Evolutionary conservation across 768 basidiomycete genomes (phyloP), one percentile per base, ranked within the genome.

Genomic region (Suillus paluster): DNA sequence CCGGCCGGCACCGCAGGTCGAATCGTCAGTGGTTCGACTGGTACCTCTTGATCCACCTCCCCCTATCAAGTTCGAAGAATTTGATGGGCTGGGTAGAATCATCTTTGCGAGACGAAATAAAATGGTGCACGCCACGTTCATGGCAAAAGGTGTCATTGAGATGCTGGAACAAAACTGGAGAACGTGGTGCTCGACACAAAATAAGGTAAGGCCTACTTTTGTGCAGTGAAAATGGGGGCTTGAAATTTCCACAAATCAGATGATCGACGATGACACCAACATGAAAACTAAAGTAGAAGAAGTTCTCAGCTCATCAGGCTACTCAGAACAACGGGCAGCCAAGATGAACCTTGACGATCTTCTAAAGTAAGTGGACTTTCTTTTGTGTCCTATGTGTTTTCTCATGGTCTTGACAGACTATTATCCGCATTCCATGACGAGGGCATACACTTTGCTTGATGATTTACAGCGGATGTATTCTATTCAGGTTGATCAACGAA

Each of bases 301-400:
- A 65, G 87, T 96, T 54, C 77, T 97, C 23, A 76, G 79, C 7
- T 87, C 91, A 57, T 86, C 87, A 5, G 17, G 86, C 1, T 89
- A 86, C 68, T 83, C 86, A 17, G 91, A 96, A 56, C 86, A 82
- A 57, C 84, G 96, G 46, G 94, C 93, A 1, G 86, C 94, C 2
- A 98, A 97, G 75, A 95, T 99, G 95, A 87, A 90, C 62, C 82
- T 97, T 12, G 91, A 97, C 66, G 95, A 97, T 72, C 80, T 98
- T 25, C 79, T 97, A 44, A 95, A 91, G 94, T 94, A 69, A 57
- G 88, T 78, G 23, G 14, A 33, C 39, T 52, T 38, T 15, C 27
- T 34, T 59, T n/a, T 9, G 34, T 33, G 6, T 4, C 44, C 11
- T 41, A 56, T 19, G 30, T 41, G n/a, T n/a, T n/a, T 54, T 48